Percentiles rank a stretch among this genome's conserved stretches.
Evolutionary conservation across 2,329 filamentous ascomycete genomes (phyloP).

Genomic region (Dothideomycetes sp.): DNA sequence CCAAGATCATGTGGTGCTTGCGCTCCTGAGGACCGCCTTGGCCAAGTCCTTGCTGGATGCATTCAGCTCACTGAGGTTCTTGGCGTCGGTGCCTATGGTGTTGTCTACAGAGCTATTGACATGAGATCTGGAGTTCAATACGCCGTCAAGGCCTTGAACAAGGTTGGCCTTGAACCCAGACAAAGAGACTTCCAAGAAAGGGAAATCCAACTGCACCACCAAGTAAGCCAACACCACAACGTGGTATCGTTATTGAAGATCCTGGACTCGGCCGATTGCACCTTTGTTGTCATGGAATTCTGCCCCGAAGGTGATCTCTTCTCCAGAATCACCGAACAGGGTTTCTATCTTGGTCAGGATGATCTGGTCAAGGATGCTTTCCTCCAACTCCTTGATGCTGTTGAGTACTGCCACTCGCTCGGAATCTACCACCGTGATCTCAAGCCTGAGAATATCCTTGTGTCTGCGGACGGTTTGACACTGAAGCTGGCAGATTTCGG

Average conservation of each 20-base stretch:
- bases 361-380: conserved; percentile 77
- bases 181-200: conserved; percentile 85
- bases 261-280: conserved; percentile 83
- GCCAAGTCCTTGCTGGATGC: conserved; percentile 70
- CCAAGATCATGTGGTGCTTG: conserved; percentile 30
- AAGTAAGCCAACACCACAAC: conserved; percentile 81
- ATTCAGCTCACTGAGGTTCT: conserved; percentile 78
- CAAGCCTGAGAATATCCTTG: conserved; percentile 96
- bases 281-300: conserved; percentile 92
- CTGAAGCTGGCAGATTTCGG: conserved; percentile 98
- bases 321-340: conserved; percentile 91
- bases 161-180: conserved; percentile 77
- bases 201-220: conserved; percentile 85
- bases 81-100: conserved; percentile 90
- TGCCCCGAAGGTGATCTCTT: conserved; percentile 96
- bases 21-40: conserved; percentile 73
- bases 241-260: conserved; percentile 92
- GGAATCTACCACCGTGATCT: conserved; percentile 96
- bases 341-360: conserved; percentile 90
- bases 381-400: conserved; percentile 91
- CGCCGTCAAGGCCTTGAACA: conserved; percentile 95
- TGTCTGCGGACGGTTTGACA: conserved; percentile 76
- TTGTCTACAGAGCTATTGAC: conserved; percentile 85
- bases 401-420: conserved; percentile 84
- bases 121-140: conserved; percentile 72